Evolutionary conservation across 2,329 filamentous ascomycete species (phyloP).

Genomic region (Colletotrichum sp.): DNA sequence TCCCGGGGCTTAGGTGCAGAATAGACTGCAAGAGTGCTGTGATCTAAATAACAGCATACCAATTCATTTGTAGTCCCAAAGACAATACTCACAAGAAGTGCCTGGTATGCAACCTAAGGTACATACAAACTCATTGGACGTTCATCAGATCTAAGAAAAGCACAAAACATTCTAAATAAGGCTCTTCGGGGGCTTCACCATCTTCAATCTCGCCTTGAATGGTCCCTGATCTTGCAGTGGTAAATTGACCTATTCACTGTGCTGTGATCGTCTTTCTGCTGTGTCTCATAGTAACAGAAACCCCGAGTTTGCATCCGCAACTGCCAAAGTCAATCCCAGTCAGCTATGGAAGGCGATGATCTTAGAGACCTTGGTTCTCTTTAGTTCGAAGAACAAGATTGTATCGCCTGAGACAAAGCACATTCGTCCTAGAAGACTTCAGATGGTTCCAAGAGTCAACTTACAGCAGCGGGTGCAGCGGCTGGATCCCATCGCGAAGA

Average conservation of each 20-base stretch:
- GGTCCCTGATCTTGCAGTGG: background rate
- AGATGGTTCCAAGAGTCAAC: background rate
- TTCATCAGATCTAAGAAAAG: background rate
- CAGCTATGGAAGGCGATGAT: background rate
- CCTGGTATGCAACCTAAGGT: background rate
- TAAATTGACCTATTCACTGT: background rate
- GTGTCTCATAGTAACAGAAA: background rate
- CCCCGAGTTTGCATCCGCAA: background rate
- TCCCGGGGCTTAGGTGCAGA: background rate
- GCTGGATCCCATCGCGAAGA: no score
- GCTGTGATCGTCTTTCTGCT: background rate
- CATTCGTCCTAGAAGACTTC: background rate
- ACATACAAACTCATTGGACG: background rate
- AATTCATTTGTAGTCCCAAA: background rate
- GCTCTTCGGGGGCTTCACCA: background rate
- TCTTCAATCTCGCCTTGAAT: background rate
- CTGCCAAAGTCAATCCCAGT: background rate
- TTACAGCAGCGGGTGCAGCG: background rate
- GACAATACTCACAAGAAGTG: no score
- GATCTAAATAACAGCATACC: background rate
- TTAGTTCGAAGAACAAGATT: background rate
- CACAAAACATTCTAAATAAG: background rate
- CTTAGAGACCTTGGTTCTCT: background rate
- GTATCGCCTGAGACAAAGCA: background rate
- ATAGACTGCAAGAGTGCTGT: background rate